Percentiles rank a stretch among this genome's conserved stretches.
Conservation (phyloP, 345 rosid genomes). For the Dimocarpus longan region DNA sequence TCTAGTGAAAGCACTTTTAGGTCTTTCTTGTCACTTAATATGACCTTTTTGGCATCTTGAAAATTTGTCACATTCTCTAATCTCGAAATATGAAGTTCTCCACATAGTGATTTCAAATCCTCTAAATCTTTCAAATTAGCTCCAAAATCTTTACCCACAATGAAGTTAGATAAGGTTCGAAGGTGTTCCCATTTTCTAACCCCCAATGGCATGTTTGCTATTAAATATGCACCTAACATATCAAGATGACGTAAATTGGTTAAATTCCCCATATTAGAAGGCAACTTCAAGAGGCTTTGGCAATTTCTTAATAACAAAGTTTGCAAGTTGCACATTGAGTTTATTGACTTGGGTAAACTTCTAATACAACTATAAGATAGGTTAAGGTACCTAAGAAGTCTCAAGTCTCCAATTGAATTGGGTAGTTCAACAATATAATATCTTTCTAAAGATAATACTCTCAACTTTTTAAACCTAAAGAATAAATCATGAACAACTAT, state of each 20-base stretch:
- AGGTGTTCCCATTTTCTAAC: not conserved
- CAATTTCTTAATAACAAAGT: too few species aligned
- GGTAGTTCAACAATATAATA: not conserved
- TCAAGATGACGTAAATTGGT: not conserved
- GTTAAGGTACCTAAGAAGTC: not conserved
- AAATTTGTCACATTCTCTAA: conserved; percentile 2
- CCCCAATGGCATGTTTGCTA: not conserved
- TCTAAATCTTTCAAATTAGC: not conserved
- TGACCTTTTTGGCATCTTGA: conserved; percentile 27
- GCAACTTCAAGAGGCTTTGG: too few species aligned
- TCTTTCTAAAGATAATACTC: too few species aligned
- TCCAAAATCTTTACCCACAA: conserved; percentile 4
- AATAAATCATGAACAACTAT: not conserved
- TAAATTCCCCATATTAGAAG: too few species aligned
- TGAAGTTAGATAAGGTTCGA: not conserved
- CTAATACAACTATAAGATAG: too few species aligned
- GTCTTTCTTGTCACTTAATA: conserved; percentile 30
- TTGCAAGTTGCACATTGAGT: too few species aligned
- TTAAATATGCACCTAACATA: not conserved
- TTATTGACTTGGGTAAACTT: too few species aligned
- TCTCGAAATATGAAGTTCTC: not conserved
- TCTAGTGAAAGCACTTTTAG: conserved; percentile 33
- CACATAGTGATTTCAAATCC: not conserved
- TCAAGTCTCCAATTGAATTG: not conserved
- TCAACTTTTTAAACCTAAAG: not conserved